A percentile compares a stretch with the other conserved stretches of the same genome.
These are phyloP conservation scores for Lizonia empirigonia DNA, from an alignment of 2,329 filamentous ascomycete species.

Conservation along the genomic window DNA sequence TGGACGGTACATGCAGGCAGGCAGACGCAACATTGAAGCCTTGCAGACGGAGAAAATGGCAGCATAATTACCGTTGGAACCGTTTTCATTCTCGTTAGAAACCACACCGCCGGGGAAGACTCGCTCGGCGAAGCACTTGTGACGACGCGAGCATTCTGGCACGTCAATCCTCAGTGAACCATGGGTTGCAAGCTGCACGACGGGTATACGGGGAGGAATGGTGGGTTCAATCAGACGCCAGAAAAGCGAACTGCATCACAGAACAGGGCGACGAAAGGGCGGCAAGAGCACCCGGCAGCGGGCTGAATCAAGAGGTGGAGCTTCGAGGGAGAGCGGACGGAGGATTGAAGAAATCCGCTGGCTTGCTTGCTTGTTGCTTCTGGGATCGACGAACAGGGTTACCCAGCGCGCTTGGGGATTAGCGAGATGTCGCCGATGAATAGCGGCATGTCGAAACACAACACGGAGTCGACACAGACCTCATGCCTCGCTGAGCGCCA, in stretches of 20 bases:
- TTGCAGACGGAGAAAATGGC: conserved; percentile 24
- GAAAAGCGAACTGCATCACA: conserved; percentile 28
- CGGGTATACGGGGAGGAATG: conserved; percentile 24
- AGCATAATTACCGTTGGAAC: conserved; percentile 51
- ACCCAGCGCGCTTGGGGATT: conserved; percentile 34
- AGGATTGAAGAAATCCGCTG: conserved; percentile 41
- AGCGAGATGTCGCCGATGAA: conserved; percentile 43
- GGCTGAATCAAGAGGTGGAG: conserved; percentile 38
- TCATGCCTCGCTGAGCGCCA: conserved; percentile 32
- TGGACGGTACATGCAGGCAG: conserved; percentile 9
- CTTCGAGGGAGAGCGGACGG: conserved; percentile 38
- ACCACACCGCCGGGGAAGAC: conserved; percentile 44
- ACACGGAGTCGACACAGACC: conserved; percentile 38
- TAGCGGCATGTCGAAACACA: conserved; percentile 42
- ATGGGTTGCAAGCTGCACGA: conserved; percentile 29
- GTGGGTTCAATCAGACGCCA: conserved; percentile 30
- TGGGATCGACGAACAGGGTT: conserved; percentile 42
- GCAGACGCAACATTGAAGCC: conserved; percentile 15
- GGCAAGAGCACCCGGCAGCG: conserved; percentile 33
- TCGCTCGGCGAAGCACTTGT: conserved; percentile 47
- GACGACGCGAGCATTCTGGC: conserved; percentile 51
- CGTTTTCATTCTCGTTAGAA: conserved; percentile 53
- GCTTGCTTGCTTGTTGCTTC: conserved; percentile 33
- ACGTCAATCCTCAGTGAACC: conserved; percentile 38
- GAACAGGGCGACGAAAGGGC: conserved; percentile 28